Evolutionary conservation across 306 rosid genomes (phyloP).

Genomic region (Trifolium subterraneum): DNA sequence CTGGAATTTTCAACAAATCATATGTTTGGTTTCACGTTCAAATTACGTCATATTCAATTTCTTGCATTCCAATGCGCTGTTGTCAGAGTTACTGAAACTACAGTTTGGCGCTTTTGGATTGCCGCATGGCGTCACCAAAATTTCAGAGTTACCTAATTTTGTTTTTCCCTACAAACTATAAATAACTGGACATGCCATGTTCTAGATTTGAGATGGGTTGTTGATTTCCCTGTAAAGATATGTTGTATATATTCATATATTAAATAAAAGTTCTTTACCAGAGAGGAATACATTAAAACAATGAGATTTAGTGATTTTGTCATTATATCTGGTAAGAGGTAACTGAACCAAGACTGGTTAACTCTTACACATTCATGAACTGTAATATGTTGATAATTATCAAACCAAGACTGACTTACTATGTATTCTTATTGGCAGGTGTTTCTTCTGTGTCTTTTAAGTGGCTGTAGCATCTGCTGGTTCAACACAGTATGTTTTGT

Average conservation of each 20-base stretch:
- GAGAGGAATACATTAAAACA: conserved; percentile 18
- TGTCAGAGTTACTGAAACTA: not conserved
- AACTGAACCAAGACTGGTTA: not conserved
- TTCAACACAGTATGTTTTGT: conserved; percentile 95
- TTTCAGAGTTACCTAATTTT: conserved; percentile 1
- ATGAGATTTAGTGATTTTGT: conserved; percentile 17
- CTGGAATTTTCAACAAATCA: not conserved
- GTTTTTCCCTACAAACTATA: conserved; percentile 17
- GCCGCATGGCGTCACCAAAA: not conserved
- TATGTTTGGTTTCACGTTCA: not conserved
- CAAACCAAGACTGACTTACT: conserved; percentile 20
- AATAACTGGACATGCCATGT: not conserved
- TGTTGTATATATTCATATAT: not conserved
- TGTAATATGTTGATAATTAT: not conserved
- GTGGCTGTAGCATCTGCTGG: conserved; percentile 97
- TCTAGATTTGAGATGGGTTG: conserved; percentile 23
- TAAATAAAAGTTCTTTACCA: not conserved
- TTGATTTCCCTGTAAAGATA: conserved; percentile 23
- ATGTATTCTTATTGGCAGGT: conserved; percentile 58
- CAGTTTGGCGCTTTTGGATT: not conserved
- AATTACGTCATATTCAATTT: not conserved
- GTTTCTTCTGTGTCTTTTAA: conserved; percentile 72
- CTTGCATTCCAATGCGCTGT: not conserved
- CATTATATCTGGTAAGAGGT: conserved; percentile 5
- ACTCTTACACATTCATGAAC: conserved; percentile 22